Conservation (phyloP, 2,329 filamentous ascomycete genomes). For the Amauroascus niger region DNA sequence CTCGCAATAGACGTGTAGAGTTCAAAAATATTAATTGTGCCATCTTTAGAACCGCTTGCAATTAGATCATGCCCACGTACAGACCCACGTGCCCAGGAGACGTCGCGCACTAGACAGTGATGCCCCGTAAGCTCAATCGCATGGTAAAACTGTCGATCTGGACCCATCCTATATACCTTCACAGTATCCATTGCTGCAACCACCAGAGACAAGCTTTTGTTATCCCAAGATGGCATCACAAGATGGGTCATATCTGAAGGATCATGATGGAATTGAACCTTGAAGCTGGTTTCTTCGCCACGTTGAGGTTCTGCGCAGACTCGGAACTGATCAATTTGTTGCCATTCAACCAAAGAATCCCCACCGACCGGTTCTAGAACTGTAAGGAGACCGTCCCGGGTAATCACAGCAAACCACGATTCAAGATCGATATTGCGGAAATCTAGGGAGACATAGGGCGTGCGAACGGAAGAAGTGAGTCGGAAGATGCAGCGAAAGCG, state of each 20-base stretch:
- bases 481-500: slow-evolving; percentile 66
- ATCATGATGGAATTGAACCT: slow-evolving; percentile 80
- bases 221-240: slow-evolving; percentile 67
- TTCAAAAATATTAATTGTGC: slow-evolving; percentile 79
- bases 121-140: slow-evolving; percentile 68
- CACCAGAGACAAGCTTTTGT: slow-evolving; percentile 68
- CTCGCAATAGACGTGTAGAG: slow-evolving; percentile 32
- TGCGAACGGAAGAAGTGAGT: slow-evolving; percentile 56
- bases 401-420: slow-evolving; percentile 76
- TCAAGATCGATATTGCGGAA: slow-evolving; percentile 76
- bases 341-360: slow-evolving; percentile 69
- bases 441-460: slow-evolving; percentile 65
- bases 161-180: slow-evolving; percentile 68
- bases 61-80: slow-evolving; percentile 83
- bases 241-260: slow-evolving; percentile 61
- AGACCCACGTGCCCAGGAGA: slow-evolving; percentile 87
- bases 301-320: slow-evolving; percentile 61
- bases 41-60: slow-evolving; percentile 88
- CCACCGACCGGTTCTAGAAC: slow-evolving; percentile 79
- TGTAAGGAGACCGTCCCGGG: slow-evolving; percentile 67
- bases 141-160: slow-evolving; percentile 70
- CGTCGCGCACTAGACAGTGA: slow-evolving; percentile 68
- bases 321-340: slow-evolving; percentile 63
- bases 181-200: slow-evolving; percentile 79
- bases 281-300: slow-evolving; percentile 80